phyloP scores from a whole-genome alignment of 768 basidiomycete species.

The Collybiopsis luxurians region DNA sequence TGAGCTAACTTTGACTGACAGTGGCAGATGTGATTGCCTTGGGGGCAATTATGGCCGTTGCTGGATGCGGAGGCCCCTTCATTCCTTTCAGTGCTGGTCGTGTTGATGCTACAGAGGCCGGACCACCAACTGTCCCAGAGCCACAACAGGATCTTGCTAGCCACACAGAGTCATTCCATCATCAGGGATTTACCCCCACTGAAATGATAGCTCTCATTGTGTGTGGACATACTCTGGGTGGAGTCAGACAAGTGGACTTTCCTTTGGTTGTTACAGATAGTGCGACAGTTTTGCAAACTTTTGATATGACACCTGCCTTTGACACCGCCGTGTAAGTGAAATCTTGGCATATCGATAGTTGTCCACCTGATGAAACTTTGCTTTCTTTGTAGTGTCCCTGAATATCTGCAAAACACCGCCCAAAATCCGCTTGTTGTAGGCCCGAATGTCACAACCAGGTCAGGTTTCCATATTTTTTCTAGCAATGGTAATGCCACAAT shows the following conservation, averaged over 20 bases:
- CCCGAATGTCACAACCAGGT: slow-evolving; percentile 8
- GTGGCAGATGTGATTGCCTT: slow-evolving; percentile 20
- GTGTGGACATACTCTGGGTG: slow-evolving; percentile 5
- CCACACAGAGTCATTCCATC: not conserved
- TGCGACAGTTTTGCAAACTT: not conserved
- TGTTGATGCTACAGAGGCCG: slow-evolving; percentile 18
- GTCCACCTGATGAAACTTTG: too few relatives aligned
- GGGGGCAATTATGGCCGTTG: slow-evolving; percentile 8
- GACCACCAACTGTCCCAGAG: slow-evolving; percentile 10
- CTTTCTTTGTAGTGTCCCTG: slow-evolving; percentile 3
- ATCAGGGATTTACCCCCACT: not conserved
- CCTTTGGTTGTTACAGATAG: not conserved
- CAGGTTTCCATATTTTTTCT: slow-evolving; percentile 16
- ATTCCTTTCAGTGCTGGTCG: slow-evolving; percentile 19
- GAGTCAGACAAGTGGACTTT: slow-evolving; percentile 3
- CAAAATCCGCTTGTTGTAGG: slow-evolving; percentile 1
- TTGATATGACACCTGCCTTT: not conserved
- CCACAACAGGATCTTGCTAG: not conserved
- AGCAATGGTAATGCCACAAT: too few relatives aligned
- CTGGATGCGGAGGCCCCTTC: slow-evolving; percentile 17
- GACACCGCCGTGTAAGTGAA: not conserved
- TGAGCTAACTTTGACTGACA: too few relatives aligned
- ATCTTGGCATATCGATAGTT: too few relatives aligned
- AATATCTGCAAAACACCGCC: slow-evolving; percentile 1
- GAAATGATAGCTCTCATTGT: slow-evolving; percentile 3